Base-by-base conservation (phyloP, 805 yeast species). In the Candida namnaoensis region DNA sequence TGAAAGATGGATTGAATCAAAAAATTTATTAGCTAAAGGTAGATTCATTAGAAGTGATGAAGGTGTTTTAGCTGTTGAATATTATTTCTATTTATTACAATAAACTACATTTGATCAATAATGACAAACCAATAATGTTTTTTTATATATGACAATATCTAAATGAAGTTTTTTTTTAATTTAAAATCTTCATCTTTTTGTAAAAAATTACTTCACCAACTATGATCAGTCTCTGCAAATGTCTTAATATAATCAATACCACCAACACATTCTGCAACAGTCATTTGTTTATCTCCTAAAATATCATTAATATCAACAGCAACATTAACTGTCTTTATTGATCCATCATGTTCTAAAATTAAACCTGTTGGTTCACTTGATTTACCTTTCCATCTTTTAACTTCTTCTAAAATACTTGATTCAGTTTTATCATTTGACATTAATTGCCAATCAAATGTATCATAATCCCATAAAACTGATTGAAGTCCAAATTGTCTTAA, bases 401-500 rank as follows among this genome's bases (percentile, higher is more conserved):
- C 78, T 34, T 82, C 88, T 3, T 56, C 55, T 36, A 71, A 63
- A 34, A 90, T 78, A 35, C 74, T 73, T 2, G 57, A 56, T 41
- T 74, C 78, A 1, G 78, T 69, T 48, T 73, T 71, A 19, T 73
- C 69, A 23, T 67, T 68, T 3, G 71, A 67, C 34, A 75, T 67
- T 55, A 88, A 62, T 57, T 78, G 77, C 98, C 98, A 91, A 61
- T 91, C 98, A 62, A 81, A 80, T 0, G 96, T 78, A 61, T 91
- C 98, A 53, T 73, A 76, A 56, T 88, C 93, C 99, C 98, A 91
- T 32, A 91, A 62, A 25, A 84, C 96, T 5, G 85, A 78, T 53
- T 82, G 88, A 71, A 91, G 74, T 0, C 96, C 96, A 60, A 91
- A 83, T 61, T 82, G 85, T 41, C 90, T 68, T 13, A 87, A 74